Conservation (phyloP, 495 filamentous ascomycete species). For the Aspergillus leporis region DNA sequence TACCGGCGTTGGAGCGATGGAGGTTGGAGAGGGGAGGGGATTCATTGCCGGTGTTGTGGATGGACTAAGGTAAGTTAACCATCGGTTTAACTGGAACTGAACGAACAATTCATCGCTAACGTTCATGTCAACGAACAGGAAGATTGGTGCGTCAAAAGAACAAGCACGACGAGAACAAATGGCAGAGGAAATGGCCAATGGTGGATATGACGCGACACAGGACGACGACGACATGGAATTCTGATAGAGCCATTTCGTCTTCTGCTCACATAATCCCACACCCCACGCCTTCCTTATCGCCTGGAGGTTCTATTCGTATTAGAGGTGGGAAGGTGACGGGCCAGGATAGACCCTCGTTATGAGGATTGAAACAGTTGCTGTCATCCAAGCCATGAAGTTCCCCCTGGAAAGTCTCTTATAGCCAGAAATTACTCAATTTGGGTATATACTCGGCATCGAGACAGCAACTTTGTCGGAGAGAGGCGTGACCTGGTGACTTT, state of each 20-base stretch:
- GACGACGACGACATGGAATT: constrained; percentile 54
- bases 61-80: constrained; percentile 61
- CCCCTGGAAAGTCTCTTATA: background rate
- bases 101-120: constrained; percentile 5
- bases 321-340: constrained; percentile 24
- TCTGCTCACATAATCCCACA: background rate
- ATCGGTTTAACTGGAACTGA: background rate
- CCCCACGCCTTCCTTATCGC: constrained; percentile 4
- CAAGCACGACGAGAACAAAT: constrained; percentile 49
- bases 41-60: constrained; percentile 88
- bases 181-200: constrained; percentile 44
- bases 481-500: background rate
- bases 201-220: constrained; percentile 41
- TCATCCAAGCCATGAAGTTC: background rate
- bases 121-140: constrained; percentile 21
- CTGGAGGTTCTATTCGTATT: constrained; percentile 18
- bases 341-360: background rate
- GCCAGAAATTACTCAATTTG: background rate
- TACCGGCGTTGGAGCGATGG: constrained; percentile 87
- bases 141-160: constrained; percentile 49
- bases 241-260: constrained; percentile 18
- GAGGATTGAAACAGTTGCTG: background rate
- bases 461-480: background rate
- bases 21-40: constrained; percentile 80
- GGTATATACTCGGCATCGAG: background rate